These are phyloP conservation scores for Aspergillus nidulans DNA, from an alignment of 495 filamentous ascomycete genomes.

Conservation along the genomic window DNA sequence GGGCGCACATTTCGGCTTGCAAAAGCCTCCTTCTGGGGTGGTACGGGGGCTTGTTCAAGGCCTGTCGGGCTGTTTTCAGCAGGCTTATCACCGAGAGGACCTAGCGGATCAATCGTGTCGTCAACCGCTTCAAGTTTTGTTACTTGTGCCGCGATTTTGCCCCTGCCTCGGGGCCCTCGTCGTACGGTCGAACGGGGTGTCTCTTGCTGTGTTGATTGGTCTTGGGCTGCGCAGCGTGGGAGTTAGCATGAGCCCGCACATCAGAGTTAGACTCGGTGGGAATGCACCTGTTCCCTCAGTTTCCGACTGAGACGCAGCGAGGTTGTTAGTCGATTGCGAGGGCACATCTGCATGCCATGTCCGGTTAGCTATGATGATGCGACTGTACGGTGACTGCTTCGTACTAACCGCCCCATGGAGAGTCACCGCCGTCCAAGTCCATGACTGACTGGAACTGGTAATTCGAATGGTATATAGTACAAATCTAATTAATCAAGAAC, in stretches of 20 bases:
- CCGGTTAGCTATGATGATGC: constrained; percentile 24
- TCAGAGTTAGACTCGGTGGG: constrained; percentile 6
- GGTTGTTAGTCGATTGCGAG: constrained; percentile 44
- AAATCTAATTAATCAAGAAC: not conserved
- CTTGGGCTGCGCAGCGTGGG: constrained; percentile 29
- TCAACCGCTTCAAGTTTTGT: constrained; percentile 85
- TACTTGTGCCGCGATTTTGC: constrained; percentile 74
- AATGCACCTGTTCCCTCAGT: constrained; percentile 29
- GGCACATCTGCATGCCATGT: constrained; percentile 48
- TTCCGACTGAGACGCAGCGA: constrained; percentile 22
- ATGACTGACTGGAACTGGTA: constrained; percentile 20
- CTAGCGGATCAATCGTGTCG: constrained; percentile 88
- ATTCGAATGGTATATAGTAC: constrained; percentile 2
- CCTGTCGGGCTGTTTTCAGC: constrained; percentile 34
- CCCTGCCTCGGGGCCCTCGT: constrained; percentile 55
- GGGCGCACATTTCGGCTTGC: constrained; percentile 55
- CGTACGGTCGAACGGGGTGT: constrained; percentile 45
- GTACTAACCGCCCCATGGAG: constrained; percentile 64
- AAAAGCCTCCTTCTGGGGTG: constrained; percentile 80
- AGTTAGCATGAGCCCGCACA: constrained; percentile 26
- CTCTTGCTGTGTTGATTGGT: constrained; percentile 31
- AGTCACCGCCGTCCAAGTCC: constrained; percentile 63
- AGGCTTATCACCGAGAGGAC: constrained; percentile 67
- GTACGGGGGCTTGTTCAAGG: constrained; percentile 71
- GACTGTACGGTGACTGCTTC: constrained; percentile 35